Percentiles rank a stretch among this genome's conserved stretches.
phyloP scores from a whole-genome alignment of 352 stramenopile species.

The Pythium rishiriense region DNA sequence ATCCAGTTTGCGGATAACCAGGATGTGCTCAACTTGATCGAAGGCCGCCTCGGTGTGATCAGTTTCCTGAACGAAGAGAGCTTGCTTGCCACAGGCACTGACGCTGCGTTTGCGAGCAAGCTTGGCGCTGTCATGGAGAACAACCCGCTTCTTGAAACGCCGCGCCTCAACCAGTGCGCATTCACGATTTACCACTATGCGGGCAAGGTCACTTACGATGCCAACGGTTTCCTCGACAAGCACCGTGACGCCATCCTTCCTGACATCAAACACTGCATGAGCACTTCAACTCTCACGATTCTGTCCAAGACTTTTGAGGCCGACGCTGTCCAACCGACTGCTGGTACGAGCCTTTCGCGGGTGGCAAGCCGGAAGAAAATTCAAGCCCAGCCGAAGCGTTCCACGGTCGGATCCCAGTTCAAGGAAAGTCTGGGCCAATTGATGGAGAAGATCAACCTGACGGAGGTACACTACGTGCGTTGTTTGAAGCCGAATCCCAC shows the following conservation, averaged over 20 bases:
- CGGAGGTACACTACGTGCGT: constrained; percentile 85
- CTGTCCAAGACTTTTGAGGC: constrained; percentile 72
- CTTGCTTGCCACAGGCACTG: constrained; percentile 77
- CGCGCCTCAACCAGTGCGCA: constrained; percentile 76
- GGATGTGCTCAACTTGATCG: constrained; percentile 89
- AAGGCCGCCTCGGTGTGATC: constrained; percentile 87
- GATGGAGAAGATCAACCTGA: constrained; percentile 88
- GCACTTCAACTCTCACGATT: constrained; percentile 60
- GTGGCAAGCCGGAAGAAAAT: constrained; percentile 38
- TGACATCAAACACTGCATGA: constrained; percentile 87
- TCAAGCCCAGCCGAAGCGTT: constrained; percentile 60
- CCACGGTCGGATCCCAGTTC: constrained; percentile 84
- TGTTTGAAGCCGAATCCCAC: constrained; percentile 82
- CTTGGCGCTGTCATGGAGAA: constrained; percentile 87
- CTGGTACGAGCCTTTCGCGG: neutral
- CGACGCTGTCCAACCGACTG: constrained; percentile 14
- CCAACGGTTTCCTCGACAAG: constrained; percentile 82
- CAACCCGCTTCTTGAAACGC: constrained; percentile 82
- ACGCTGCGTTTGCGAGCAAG: constrained; percentile 88
- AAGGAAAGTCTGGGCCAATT: constrained; percentile 80
- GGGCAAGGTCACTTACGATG: constrained; percentile 85
- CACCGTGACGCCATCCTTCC: constrained; percentile 82
- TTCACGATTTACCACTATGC: constrained; percentile 89
- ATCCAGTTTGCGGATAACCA: constrained; percentile 91
- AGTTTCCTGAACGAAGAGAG: constrained; percentile 91